Evolutionary conservation across 1,139 yeast species (phyloP), one percentile per base, ranked within the genome.

Genomic region (Debaryomyces fabryi): DNA sequence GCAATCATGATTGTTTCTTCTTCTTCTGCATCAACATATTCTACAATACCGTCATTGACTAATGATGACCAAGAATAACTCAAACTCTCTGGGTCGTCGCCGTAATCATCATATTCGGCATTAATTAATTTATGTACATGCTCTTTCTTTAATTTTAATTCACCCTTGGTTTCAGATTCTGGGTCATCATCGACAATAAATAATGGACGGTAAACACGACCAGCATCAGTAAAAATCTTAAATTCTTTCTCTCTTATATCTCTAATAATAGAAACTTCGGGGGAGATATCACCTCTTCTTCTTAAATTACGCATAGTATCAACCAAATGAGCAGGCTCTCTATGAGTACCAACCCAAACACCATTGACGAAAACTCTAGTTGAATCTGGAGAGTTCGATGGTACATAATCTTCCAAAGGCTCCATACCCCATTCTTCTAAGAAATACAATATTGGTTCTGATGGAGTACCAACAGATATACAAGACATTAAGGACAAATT

Each of bases 401-500:
- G 98, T 51, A 89, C 93, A 67, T 90, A 93, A 65, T 92, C 97
- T 65, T 93, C 97, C 63, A 93, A 78, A 16, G 97, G 96, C 68
- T 93, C 98, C 90, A 95, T 87, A 70, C 99, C 99, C 97, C 98
- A 95, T 74, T 95, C 99, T 69, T 93, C 96, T 71, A 93, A 79
- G 71, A 92, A 88, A 63, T 89, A 89, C 55, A 88, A 80, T 63
- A 93, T 92, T 38, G 98, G 97, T 65, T 91, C 96, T 35, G 97
- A 89, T n/a, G 96, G 90, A 9, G 97, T 83, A 68, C 99, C 99
- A 55, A 95, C 99, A 25, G 99, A 93, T 49, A 93, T 91, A 77
- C 98, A 91, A 1, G 98, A 83, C 98, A 95, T 92, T 59, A 93
- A 78, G 0, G 98, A 91, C 66, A 93, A 78, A 69, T 93, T 93